These are phyloP conservation scores for Colletotrichum sp. DNA, from an alignment of 2,329 filamentous ascomycete species.

Conservation along the genomic window DNA sequence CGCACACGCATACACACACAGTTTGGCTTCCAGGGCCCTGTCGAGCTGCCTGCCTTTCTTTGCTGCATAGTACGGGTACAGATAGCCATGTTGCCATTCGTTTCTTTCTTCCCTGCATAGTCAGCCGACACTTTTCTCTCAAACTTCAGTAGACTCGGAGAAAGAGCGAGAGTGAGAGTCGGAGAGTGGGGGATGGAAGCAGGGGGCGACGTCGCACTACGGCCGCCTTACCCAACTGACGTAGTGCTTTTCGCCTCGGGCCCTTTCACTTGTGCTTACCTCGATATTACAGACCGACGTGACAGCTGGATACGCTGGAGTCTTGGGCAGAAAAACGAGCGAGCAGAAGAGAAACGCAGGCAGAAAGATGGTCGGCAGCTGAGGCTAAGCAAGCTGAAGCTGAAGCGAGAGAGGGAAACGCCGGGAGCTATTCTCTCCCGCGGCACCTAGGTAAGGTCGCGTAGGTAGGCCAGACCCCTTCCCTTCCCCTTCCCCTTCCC, in stretches of 20 bases:
- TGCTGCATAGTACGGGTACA: neutral
- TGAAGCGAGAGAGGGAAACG: neutral
- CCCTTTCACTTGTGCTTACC: neutral
- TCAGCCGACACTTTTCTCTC: constrained; percentile 1
- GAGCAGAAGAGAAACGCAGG: neutral
- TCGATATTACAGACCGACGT: neutral
- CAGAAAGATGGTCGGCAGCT: neutral
- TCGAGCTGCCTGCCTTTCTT: neutral
- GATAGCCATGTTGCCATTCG: neutral
- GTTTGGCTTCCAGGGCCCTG: neutral
- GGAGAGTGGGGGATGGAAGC: constrained; percentile 10
- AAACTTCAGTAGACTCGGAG: constrained; percentile 9
- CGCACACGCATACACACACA: neutral
- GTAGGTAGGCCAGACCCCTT: neutral
- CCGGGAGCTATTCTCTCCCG: neutral
- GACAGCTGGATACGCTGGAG: neutral
- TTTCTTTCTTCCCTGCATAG: neutral
- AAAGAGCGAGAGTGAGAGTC: constrained; percentile 2
- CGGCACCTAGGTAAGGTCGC: neutral
- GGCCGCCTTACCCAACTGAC: constrained; percentile 7
- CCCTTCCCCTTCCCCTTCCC: neutral
- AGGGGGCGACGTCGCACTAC: constrained; percentile 6
- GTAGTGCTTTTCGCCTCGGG: neutral
- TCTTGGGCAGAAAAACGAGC: neutral
- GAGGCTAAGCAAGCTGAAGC: neutral